A percentile compares a stretch with the other conserved stretches of the same genome.
Evolutionary conservation across 352 stramenopile species (phyloP).

Genomic region (Phytophthora brassicae): DNA sequence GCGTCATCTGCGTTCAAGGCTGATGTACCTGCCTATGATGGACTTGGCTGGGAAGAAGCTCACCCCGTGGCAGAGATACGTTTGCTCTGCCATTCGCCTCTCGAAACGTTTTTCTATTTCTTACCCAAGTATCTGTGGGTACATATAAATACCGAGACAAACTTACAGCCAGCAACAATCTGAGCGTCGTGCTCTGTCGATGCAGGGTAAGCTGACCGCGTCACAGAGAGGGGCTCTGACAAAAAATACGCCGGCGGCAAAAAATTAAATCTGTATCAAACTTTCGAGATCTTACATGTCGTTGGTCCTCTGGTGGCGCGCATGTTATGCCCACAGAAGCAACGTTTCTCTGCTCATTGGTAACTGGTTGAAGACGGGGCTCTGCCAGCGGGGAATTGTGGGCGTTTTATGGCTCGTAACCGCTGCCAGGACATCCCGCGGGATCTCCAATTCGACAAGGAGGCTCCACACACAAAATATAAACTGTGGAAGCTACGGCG

Average conservation of each 20-base stretch:
- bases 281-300: conserved; percentile 16
- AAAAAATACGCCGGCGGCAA: neutral
- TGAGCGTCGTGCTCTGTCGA: neutral
- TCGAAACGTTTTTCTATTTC: neutral
- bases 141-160: neutral
- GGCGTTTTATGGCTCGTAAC: conserved; percentile 24
- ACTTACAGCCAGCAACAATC: neutral
- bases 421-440: conserved; percentile 19
- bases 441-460: conserved; percentile 27
- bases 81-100: neutral
- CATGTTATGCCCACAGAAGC: conserved; percentile 20
- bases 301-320: conserved; percentile 24
- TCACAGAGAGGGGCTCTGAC: neutral
- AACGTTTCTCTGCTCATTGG: conserved; percentile 24
- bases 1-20: neutral
- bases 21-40: neutral
- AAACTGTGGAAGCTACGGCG: conserved; percentile 30
- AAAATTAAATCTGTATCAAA: too few species aligned
- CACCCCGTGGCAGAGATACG: neutral
- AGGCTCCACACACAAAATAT: neutral
- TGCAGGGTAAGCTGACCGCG: neutral
- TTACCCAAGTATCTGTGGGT: neutral
- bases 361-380: conserved; percentile 11
- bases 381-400: conserved; percentile 17
- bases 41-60: neutral